Evolutionary conservation across 495 filamentous ascomycete species (phyloP).

Genomic region (Beverwykella pulmonaria): DNA sequence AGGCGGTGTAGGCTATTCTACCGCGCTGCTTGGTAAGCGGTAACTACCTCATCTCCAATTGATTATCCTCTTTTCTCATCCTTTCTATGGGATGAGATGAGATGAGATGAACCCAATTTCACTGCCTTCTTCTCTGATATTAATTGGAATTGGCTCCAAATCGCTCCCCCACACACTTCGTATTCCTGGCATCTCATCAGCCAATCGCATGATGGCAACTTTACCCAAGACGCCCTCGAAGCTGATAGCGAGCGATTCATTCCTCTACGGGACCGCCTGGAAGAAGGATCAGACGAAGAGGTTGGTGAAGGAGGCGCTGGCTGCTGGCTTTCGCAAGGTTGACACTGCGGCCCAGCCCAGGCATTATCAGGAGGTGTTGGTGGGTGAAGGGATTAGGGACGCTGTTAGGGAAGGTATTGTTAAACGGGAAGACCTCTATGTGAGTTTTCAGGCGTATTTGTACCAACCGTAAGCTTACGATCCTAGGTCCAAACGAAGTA

Average conservation of each 20-base stretch:
- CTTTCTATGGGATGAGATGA: too few species aligned
- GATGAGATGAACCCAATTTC: too few species aligned
- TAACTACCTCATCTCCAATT: too few species aligned
- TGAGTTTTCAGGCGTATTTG: not conserved
- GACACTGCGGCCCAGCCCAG: slow-evolving; percentile 80
- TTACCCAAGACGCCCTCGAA: slow-evolving; percentile 5
- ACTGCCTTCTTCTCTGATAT: not conserved
- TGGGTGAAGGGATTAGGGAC: slow-evolving; percentile 64
- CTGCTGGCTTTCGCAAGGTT: slow-evolving; percentile 70
- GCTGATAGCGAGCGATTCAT: slow-evolving; percentile 17
- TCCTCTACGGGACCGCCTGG: slow-evolving; percentile 89
- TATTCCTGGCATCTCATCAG: not conserved
- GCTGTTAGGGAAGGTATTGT: slow-evolving; percentile 62
- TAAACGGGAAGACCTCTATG: slow-evolving; percentile 48
- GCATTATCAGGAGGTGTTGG: slow-evolving; percentile 76
- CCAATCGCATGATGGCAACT: slow-evolving; percentile 29
- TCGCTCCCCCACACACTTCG: not conserved
- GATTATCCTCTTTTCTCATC: too few species aligned
- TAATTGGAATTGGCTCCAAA: not conserved
- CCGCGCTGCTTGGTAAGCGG: too few species aligned
- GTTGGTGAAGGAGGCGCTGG: slow-evolving; percentile 69
- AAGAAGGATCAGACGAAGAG: slow-evolving; percentile 71
- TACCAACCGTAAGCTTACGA: too few species aligned
- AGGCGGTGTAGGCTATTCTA: slow-evolving; percentile 3
- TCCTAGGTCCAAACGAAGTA: slow-evolving; percentile 80